Percentiles rank a stretch among this genome's conserved stretches.
phyloP scores from a whole-genome alignment of 345 rosid species.

The Brassica rapa region DNA sequence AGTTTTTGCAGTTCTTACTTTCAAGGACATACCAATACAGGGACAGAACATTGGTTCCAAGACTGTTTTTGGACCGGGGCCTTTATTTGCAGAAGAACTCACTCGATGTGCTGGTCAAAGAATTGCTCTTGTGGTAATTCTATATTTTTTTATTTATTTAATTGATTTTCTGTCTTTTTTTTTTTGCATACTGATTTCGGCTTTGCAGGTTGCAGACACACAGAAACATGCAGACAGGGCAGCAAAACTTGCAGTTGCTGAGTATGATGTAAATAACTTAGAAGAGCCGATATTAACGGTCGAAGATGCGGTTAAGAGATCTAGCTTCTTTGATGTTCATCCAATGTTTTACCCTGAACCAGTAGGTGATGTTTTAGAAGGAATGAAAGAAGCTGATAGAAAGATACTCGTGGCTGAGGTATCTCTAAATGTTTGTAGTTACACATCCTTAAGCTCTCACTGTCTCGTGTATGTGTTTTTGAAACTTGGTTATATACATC shows the following conservation, averaged over 20 bases:
- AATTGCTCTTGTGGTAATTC: conserved; percentile 80
- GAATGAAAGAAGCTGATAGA: conserved; percentile 79
- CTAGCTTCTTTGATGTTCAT: conserved; percentile 68
- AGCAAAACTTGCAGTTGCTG: conserved; percentile 59
- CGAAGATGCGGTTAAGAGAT: conserved; percentile 70
- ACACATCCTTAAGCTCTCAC: neutral
- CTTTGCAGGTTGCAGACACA: conserved; percentile 77
- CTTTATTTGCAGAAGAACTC: conserved; percentile 72
- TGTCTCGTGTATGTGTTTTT: neutral
- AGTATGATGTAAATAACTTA: conserved; percentile 58
- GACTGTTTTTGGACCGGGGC: conserved; percentile 51
- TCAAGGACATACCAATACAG: conserved; percentile 63
- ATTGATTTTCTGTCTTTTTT: neutral
- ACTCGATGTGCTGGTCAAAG: conserved; percentile 68
- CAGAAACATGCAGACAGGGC: conserved; percentile 81
- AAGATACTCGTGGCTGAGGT: conserved; percentile 62
- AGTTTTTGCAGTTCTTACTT: conserved; percentile 55
- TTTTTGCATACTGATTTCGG: neutral
- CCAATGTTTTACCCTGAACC: conserved; percentile 38
- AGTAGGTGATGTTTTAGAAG: conserved; percentile 72
- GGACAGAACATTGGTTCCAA: conserved; percentile 71
- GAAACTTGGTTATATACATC: neutral
- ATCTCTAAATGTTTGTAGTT: neutral
- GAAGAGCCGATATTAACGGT: conserved; percentile 70
- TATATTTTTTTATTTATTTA: neutral